Conservation (phyloP, 1,284 basidiomycete species). For the Heterobasidion parviporum region DNA sequence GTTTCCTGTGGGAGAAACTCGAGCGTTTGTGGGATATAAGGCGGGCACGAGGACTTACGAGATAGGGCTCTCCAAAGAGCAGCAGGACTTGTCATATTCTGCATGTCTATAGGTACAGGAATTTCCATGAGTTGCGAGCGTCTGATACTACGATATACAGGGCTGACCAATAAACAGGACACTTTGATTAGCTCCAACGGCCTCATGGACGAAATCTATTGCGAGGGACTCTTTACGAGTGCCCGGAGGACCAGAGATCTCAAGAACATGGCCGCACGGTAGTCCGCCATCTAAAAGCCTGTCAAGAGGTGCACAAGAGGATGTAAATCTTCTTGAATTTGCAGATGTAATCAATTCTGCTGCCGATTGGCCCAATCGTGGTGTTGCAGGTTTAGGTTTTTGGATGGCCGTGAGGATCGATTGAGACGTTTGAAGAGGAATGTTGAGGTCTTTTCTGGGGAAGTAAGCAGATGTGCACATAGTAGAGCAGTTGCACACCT, state of each 20-base stretch:
- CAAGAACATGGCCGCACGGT: slow-evolving; percentile 49
- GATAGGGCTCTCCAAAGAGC: slow-evolving; percentile 32
- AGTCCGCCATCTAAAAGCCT: slow-evolving; percentile 53
- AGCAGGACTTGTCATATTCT: slow-evolving; percentile 52
- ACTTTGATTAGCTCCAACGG: slow-evolving; percentile 35
- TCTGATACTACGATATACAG: neutral
- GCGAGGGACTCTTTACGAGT: slow-evolving; percentile 51
- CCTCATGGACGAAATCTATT: slow-evolving; percentile 37
- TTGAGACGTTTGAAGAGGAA: slow-evolving; percentile 34
- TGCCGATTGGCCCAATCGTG: slow-evolving; percentile 46
- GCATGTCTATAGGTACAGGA: slow-evolving; percentile 39
- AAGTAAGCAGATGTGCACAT: neutral
- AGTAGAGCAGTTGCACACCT: slow-evolving; percentile 22
- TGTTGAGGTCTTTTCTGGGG: slow-evolving; percentile 34
- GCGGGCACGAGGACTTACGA: slow-evolving; percentile 13
- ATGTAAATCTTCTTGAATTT: slow-evolving; percentile 24
- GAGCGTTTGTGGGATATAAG: neutral
- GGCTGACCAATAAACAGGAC: slow-evolving; percentile 57
- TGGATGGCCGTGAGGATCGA: slow-evolving; percentile 34
- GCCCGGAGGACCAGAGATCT: slow-evolving; percentile 69
- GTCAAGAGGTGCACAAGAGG: slow-evolving; percentile 45
- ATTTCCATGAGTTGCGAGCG: no score
- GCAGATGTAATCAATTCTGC: slow-evolving; percentile 33
- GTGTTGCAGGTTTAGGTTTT: slow-evolving; percentile 12
- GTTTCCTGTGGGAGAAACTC: neutral